Percentiles rank a stretch among this genome's conserved stretches.
These are phyloP conservation scores for Podaxis sp. DNA, from an alignment of 768 basidiomycete genomes.

Conservation along the genomic window DNA sequence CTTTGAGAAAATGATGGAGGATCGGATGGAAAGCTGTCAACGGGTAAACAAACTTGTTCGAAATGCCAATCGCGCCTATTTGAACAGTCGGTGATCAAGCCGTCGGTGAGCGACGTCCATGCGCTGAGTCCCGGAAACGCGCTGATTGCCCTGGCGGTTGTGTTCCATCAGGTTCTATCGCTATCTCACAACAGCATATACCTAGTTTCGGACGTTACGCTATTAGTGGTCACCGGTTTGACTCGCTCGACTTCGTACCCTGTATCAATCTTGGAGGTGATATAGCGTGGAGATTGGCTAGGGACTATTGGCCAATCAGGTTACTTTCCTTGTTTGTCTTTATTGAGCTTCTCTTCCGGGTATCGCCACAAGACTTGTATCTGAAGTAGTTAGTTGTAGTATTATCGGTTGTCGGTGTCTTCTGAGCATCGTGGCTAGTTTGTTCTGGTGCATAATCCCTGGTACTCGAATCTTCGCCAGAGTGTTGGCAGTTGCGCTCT, in stretches of 20 bases:
- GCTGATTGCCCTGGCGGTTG: background rate
- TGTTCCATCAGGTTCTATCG: background rate
- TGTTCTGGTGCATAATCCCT: no score
- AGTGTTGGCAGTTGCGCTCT: no score
- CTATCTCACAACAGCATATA: background rate
- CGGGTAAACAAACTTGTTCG: constrained; percentile 59
- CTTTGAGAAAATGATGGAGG: constrained; percentile 72
- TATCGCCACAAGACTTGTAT: no score
- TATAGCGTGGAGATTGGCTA: background rate
- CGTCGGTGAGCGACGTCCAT: background rate
- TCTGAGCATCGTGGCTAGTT: no score
- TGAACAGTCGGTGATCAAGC: constrained; percentile 25
- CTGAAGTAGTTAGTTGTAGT: no score
- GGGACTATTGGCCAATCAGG: background rate
- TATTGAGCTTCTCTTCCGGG: no score
- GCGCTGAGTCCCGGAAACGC: constrained; percentile 5
- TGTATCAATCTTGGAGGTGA: background rate
- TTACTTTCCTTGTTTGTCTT: background rate
- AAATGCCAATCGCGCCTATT: constrained; percentile 38
- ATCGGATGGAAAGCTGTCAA: constrained; percentile 75
- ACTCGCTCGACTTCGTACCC: background rate
- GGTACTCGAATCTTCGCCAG: no score
- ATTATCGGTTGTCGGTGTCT: no score
- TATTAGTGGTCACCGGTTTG: background rate
- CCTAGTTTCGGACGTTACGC: background rate